Evolutionary conservation across 129 eudicot species (phyloP).

Genomic region (carrot (Daucus carota)): DH1_v3.0 NC_030385.2:114001-114500

Average conservation of each 20-base stretch:
- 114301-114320: neutral
- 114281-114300: too few relatives aligned
- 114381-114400: slow-evolving; percentile 16
- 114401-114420: slow-evolving; percentile 11
- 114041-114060: slow-evolving; percentile 4
- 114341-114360: slow-evolving; percentile 16
- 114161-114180: too few relatives aligned
- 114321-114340: slow-evolving; percentile 16
- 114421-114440: slow-evolving; percentile 6
- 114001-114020: too few relatives aligned
- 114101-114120: too few relatives aligned
- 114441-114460: slow-evolving; percentile 8
- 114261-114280: too few relatives aligned
- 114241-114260: too few relatives aligned
- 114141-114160: too few relatives aligned
- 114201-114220: slow-evolving; percentile 6
- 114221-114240: too few relatives aligned
- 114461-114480: slow-evolving; percentile 4
- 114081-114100: neutral
- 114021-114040: too few relatives aligned
- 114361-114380: slow-evolving; percentile 15
- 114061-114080: slow-evolving; percentile 13
- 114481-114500: slow-evolving; percentile 10
- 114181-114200: slow-evolving; percentile 7
- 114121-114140: too few relatives aligned